These are phyloP conservation scores for Jackrogersella minutella DNA, from an alignment of 495 filamentous ascomycete species.

Conservation along the genomic window DNA sequence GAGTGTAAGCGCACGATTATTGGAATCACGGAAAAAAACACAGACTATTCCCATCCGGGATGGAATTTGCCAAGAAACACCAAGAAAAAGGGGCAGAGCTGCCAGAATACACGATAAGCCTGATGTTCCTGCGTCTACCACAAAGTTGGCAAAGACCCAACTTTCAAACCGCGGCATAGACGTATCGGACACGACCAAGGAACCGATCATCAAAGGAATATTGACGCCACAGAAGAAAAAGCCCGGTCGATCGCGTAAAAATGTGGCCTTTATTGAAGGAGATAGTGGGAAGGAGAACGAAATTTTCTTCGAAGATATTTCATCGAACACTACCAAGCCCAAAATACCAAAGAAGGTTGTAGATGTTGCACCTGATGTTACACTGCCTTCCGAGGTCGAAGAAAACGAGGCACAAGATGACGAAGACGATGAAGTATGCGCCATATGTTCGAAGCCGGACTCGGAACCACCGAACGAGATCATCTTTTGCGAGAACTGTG, in stretches of 20 bases:
- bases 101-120: slow-evolving; percentile 10
- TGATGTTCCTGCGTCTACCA: slow-evolving; percentile 2
- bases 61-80: slow-evolving; percentile 26
- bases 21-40: slow-evolving; percentile 27
- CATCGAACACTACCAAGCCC: slow-evolving; percentile 16
- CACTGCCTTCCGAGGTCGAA: slow-evolving; percentile 26
- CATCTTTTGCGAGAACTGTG: slow-evolving; percentile 92
- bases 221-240: slow-evolving; percentile 49
- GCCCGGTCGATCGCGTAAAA: slow-evolving; percentile 45
- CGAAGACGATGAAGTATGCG: slow-evolving; percentile 57
- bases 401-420: slow-evolving; percentile 34
- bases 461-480: slow-evolving; percentile 65
- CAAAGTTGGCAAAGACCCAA: slow-evolving; percentile 10
- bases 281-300: slow-evolving; percentile 33
- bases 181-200: slow-evolving; percentile 6
- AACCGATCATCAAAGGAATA: slow-evolving; percentile 49
- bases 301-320: slow-evolving; percentile 45
- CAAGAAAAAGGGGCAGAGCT: slow-evolving; percentile 36
- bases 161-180: background rate
- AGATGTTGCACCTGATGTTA: slow-evolving; percentile 15
- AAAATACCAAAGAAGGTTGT: slow-evolving; percentile 2
- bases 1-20: slow-evolving; percentile 21
- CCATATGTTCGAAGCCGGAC: slow-evolving; percentile 58
- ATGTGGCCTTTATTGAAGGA: slow-evolving; percentile 50
- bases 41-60: background rate